A percentile compares a stretch with the other conserved stretches of the same genome.
Conservation (phyloP, 805 yeast species). For the Cyberlindnera suaveolens region DNA sequence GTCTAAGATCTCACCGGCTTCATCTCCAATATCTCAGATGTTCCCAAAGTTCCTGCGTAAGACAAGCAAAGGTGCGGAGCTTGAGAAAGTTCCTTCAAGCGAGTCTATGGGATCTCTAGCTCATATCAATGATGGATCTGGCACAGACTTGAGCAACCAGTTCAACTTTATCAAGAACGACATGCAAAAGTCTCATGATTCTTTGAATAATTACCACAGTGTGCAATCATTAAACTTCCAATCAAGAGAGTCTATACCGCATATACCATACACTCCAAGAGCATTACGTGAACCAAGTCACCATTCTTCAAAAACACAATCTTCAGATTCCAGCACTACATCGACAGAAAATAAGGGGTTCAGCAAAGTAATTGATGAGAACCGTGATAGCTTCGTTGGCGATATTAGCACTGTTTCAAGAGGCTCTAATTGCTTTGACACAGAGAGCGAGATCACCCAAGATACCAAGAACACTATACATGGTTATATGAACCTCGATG, state of each 20-base stretch:
- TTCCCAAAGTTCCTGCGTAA: slow-evolving; percentile 20
- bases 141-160: background rate
- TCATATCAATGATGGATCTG: slow-evolving; percentile 23
- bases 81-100: slow-evolving; percentile 13
- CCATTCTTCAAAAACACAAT: slow-evolving; percentile 1
- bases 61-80: slow-evolving; percentile 2
- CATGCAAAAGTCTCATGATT: background rate
- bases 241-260: slow-evolving; percentile 14
- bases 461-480: slow-evolving; percentile 11
- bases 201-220: slow-evolving; percentile 11
- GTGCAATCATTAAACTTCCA: background rate
- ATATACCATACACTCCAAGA: slow-evolving; percentile 20
- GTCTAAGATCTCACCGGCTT: slow-evolving; percentile 10
- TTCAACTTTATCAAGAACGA: background rate
- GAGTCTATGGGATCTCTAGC: slow-evolving; percentile 20
- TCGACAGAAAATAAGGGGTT: background rate
- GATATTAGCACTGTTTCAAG: slow-evolving; percentile 7
- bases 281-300: slow-evolving; percentile 8
- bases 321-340: no score
- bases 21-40: slow-evolving; percentile 21
- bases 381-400: slow-evolving; percentile 16
- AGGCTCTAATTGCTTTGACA: slow-evolving; percentile 11
- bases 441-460: slow-evolving; percentile 9
- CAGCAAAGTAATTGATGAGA: slow-evolving; percentile 11
- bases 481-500: slow-evolving; percentile 12